Conservation (phyloP, 108 stramenopile species). For the Conticribra weissflogii region DNA sequence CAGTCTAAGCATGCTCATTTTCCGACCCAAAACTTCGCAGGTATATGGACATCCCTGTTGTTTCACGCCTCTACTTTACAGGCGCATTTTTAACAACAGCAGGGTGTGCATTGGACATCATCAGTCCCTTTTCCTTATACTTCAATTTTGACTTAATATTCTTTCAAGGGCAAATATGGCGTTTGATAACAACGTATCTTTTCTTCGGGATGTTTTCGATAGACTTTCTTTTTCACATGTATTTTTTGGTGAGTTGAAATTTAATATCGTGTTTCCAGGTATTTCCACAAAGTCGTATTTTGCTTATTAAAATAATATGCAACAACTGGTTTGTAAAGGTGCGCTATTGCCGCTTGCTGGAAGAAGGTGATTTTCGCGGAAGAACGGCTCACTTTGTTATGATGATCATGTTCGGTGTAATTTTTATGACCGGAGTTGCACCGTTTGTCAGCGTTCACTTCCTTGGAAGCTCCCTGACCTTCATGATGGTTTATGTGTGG, state of each 20-base stretch:
- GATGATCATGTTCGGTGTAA: conserved; percentile 91
- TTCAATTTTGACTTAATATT: conserved; percentile 92
- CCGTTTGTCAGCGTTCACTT: conserved; percentile 88
- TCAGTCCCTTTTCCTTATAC: conserved; percentile 90
- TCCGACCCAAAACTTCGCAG: conserved; percentile 39
- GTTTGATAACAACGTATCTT: conserved; percentile 92
- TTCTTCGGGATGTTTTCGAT: conserved; percentile 97
- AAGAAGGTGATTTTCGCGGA: conserved; percentile 96
- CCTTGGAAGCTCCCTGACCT: conserved; percentile 92
- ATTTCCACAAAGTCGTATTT: background rate
- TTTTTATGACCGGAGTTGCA: conserved; percentile 79
- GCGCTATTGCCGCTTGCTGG: conserved; percentile 93
- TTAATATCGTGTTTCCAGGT: background rate
- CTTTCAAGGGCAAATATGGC: conserved; percentile 94
- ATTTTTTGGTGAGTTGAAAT: conserved; percentile 79
- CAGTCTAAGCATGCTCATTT: background rate
- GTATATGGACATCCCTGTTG: conserved; percentile 96
- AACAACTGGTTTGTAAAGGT: conserved; percentile 33
- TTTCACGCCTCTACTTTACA: conserved; percentile 95
- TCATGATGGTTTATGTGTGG: conserved; percentile 99
- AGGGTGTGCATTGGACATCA: conserved; percentile 90
- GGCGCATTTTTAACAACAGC: conserved; percentile 94
- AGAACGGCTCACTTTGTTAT: conserved; percentile 91
- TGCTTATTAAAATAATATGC: no score
- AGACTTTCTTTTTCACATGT: conserved; percentile 99